Evolutionary conservation across 2,329 filamentous ascomycete species (phyloP).

Genomic region (Aspergillus sergii): DNA sequence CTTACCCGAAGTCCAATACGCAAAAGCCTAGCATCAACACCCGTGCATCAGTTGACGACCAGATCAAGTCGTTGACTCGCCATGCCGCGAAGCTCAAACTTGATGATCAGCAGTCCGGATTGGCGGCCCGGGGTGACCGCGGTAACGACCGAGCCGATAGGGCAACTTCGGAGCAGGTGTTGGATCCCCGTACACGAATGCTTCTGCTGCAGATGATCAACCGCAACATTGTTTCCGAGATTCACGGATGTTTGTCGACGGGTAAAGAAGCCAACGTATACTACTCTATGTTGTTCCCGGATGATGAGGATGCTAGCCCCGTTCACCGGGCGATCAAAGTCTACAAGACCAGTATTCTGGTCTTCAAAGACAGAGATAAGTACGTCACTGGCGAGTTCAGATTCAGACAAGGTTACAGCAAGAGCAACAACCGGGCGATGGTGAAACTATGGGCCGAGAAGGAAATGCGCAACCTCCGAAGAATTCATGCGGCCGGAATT

Average conservation of each 20-base stretch:
- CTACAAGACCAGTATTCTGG: constrained; percentile 96
- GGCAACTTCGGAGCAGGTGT: constrained; percentile 90
- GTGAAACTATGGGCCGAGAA: constrained; percentile 99
- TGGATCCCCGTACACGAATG: constrained; percentile 93
- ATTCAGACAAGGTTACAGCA: constrained; percentile 88
- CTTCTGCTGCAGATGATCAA: constrained; percentile 96
- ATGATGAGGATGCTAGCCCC: constrained; percentile 50
- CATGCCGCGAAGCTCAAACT: constrained; percentile 86
- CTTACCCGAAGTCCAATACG: constrained; percentile 71
- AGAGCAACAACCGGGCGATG: constrained; percentile 94
- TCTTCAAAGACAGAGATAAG: constrained; percentile 96
- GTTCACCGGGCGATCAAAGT: constrained; percentile 92
- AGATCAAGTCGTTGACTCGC: constrained; percentile 79
- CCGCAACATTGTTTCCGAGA: constrained; percentile 80
- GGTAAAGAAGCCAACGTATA: constrained; percentile 99
- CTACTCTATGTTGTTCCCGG: constrained; percentile 71
- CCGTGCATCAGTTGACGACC: constrained; percentile 78
- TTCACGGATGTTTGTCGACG: constrained; percentile 93
- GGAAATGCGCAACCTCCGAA: constrained; percentile 89
- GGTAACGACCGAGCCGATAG: constrained; percentile 79
- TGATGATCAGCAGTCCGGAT: constrained; percentile 61
- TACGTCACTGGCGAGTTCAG: constrained; percentile 95
- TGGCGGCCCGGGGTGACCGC: constrained; percentile 51
- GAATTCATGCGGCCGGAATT: constrained; percentile 81
- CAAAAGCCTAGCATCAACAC: constrained; percentile 82